These are phyloP conservation scores for Aspergillus hortae DNA, from an alignment of 2,329 filamentous ascomycete species.

Conservation along the genomic window DNA sequence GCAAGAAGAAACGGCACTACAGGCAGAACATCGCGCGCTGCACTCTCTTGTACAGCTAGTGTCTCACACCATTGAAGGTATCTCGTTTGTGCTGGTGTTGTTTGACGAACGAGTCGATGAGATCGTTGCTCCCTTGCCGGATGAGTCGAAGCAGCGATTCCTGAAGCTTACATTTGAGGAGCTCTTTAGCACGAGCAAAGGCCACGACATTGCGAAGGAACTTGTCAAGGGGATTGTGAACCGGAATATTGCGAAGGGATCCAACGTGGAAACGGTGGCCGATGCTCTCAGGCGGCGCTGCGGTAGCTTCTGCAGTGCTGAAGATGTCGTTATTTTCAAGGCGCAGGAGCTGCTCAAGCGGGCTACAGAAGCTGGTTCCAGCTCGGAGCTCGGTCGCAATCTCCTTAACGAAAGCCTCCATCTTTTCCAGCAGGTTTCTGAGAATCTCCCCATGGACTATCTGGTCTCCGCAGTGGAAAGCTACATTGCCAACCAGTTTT, in stretches of 20 bases:
- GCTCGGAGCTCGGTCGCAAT: constrained; percentile 71
- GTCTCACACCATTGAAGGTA: constrained; percentile 88
- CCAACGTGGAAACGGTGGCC: constrained; percentile 94
- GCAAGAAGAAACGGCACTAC: constrained; percentile 86
- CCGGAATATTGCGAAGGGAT: constrained; percentile 92
- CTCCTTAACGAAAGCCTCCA: constrained; percentile 84
- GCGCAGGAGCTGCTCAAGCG: constrained; percentile 92
- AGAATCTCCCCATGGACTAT: constrained; percentile 75
- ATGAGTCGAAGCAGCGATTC: constrained; percentile 65
- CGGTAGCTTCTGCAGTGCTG: constrained; percentile 94
- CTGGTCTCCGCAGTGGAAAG: constrained; percentile 72
- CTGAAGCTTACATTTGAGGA: constrained; percentile 79
- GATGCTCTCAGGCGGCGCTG: constrained; percentile 89
- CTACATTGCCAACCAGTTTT: constrained; percentile 81
- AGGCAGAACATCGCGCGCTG: constrained; percentile 90
- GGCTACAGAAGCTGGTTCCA: constrained; percentile 72
- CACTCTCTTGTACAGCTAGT: constrained; percentile 82
- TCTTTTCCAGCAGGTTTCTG: constrained; percentile 84
- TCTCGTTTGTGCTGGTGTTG: constrained; percentile 90
- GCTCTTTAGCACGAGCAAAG: constrained; percentile 74
- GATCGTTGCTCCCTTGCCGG: constrained; percentile 73
- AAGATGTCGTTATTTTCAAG: constrained; percentile 98
- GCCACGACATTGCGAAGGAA: constrained; percentile 86
- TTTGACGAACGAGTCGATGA: constrained; percentile 93
- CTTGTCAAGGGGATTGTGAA: constrained; percentile 98